These are phyloP conservation scores for Thymus quinquecostatus DNA, from an alignment of 257 asterid genomes.

Conservation along the genomic window DNA sequence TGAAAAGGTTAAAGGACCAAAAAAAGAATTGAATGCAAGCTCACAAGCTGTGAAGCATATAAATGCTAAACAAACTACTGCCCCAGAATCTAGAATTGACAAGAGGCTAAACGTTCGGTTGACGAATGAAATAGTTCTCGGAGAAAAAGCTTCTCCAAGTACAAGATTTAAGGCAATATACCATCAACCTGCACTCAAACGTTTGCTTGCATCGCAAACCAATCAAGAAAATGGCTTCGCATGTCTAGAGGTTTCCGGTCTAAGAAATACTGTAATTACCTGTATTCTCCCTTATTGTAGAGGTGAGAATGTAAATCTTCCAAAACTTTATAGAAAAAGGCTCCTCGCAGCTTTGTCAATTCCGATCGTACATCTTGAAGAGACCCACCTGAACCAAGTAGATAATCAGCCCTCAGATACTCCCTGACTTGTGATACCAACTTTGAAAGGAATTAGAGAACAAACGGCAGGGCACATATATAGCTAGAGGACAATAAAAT, in stretches of 20 bases:
- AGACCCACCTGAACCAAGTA: constrained; percentile 83
- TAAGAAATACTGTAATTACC: constrained; percentile 47
- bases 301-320: constrained; percentile 98
- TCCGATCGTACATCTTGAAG: constrained; percentile 99
- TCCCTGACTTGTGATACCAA: constrained; percentile 25
- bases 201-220: constrained; percentile 9
- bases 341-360: constrained; percentile 88
- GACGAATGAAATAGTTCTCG: constrained; percentile 10
- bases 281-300: constrained; percentile 90
- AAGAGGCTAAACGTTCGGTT: constrained; percentile 9
- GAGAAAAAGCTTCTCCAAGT: constrained; percentile 12
- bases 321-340: constrained; percentile 89
- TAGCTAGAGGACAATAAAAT: background rate
- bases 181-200: constrained; percentile 22
- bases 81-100: constrained; percentile 21
- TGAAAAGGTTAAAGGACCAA: constrained; percentile 4
- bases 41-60: constrained; percentile 25
- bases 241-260: constrained; percentile 32
- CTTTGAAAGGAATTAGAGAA: constrained; percentile 20
- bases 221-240: background rate
- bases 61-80: constrained; percentile 5
- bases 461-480: background rate
- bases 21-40: constrained; percentile 6
- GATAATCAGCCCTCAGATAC: constrained; percentile 36
- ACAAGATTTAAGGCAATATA: constrained; percentile 6